Percentiles rank a stretch among this genome's conserved stretches.
Conservation (phyloP, 768 basidiomycete species). For the Leccinum uliginosum region DNA sequence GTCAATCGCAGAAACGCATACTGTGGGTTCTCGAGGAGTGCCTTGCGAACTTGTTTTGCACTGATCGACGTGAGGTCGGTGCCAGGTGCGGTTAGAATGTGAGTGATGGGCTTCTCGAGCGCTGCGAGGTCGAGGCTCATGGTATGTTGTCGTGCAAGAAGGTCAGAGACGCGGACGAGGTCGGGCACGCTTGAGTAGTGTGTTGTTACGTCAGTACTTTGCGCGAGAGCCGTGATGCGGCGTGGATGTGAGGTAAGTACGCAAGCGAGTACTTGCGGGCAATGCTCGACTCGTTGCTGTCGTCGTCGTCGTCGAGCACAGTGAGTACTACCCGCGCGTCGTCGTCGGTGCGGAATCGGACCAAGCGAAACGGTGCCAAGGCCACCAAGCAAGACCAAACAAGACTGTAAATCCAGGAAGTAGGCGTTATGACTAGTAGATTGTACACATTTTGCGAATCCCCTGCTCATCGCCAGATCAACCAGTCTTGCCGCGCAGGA, state of each 20-base stretch:
- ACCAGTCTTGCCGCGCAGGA: constrained; percentile 63
- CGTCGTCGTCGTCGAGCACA: constrained; percentile 6
- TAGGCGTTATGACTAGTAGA: background rate
- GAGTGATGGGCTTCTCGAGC: constrained; percentile 58
- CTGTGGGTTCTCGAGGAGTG: constrained; percentile 44
- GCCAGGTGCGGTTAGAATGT: constrained; percentile 71
- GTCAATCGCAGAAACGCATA: constrained; percentile 45
- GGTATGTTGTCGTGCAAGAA: constrained; percentile 3
- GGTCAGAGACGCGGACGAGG: background rate
- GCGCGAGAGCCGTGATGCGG: no score
- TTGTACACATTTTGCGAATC: background rate
- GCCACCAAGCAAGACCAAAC: constrained; percentile 26
- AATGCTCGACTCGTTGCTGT: constrained; percentile 2
- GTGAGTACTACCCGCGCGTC: background rate
- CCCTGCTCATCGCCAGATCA: constrained; percentile 40
- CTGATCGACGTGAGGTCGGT: constrained; percentile 77
- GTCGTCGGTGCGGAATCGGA: background rate
- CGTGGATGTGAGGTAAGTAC: background rate
- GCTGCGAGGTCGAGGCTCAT: constrained; percentile 53
- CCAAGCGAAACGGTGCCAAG: background rate
- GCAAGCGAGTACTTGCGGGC: background rate
- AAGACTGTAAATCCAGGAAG: background rate
- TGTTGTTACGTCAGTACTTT: no score
- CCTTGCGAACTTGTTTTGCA: constrained; percentile 85
- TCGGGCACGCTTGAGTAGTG: background rate